Base-by-base conservation (phyloP, 257 asterid species). In the Solanum clarkiae region DNA sequence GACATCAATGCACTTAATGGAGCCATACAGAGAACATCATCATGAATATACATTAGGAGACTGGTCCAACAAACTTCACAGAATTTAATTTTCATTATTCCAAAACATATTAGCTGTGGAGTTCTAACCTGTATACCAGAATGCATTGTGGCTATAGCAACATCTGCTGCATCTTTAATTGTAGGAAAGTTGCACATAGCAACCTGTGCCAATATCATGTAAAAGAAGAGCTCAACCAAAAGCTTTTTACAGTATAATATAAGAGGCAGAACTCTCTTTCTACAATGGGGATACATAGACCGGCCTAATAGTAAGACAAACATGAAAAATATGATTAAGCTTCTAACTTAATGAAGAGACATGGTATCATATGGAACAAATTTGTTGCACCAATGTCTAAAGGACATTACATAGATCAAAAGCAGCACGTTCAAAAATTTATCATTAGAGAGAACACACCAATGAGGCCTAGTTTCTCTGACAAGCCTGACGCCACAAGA, bases 151-250 rank as follows among this genome's bases (percentile, higher is more conserved):
- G 92, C 95, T 87, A 95, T 97, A 83, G 99, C 98, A 88, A 97
- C 99, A 88, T 95, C 98, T 9, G 98, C 99, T 81, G 98, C 99
- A 90, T 95, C 98, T 90, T 95, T 97, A 80, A 97, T 85, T 56
- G 97, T 93, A 22, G 99, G 98, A 72, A 97, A 97, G 94, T 95
- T 95, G 59, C 99, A 97, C 97, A 95, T 92, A 40, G 98, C 99
- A 66, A 95, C 99, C 99, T 96, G 91, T 83, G 75, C 60, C 26
- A 77, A 53, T 77, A 77, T 51, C 65, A 77, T 51, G 26, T 24
- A 77, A 77, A 51, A 51, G 15, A 29, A 17, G 13, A 24, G 47
- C 51, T 77, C 82, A 77, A 51, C 47, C 15, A 24, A 77, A 51
- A 51, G 24, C 26, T 77, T 15, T 75, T 77, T 51, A 77, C 63